phyloP scores from a whole-genome alignment of 163 green algal species.

The Prototheca stagnorum region DNA sequence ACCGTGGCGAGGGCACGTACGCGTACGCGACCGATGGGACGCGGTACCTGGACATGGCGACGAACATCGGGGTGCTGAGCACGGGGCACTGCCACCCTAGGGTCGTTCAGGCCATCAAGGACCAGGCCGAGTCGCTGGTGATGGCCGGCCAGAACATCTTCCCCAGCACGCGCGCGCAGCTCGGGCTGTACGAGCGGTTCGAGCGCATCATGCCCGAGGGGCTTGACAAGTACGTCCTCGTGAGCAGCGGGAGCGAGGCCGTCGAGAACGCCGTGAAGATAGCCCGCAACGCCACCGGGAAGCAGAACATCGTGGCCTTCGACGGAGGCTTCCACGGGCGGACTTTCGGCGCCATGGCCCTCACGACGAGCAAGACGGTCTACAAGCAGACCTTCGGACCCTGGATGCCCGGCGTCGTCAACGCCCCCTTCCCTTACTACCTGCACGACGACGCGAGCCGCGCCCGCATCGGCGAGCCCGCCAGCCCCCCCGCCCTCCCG shows the following conservation, averaged over 20 bases:
- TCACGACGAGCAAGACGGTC: slow-evolving; percentile 62
- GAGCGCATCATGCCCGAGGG: slow-evolving; percentile 33
- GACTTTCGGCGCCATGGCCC: slow-evolving; percentile 57
- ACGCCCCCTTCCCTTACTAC: slow-evolving; percentile 70
- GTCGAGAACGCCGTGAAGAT: slow-evolving; percentile 84
- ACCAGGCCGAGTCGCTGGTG: slow-evolving; percentile 50
- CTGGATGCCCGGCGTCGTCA: slow-evolving; percentile 38
- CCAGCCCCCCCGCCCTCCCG: neutral
- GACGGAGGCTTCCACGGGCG: slow-evolving; percentile 66
- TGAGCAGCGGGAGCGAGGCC: slow-evolving; percentile 61
- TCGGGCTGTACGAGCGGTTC: slow-evolving; percentile 41
- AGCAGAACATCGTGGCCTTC: slow-evolving; percentile 64
- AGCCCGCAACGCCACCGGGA: slow-evolving; percentile 43
- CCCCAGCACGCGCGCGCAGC: slow-evolving; percentile 11
- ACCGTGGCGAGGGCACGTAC: slow-evolving; percentile 39
- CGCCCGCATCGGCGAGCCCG: slow-evolving; percentile 16
- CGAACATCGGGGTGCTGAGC: slow-evolving; percentile 56
- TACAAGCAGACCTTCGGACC: slow-evolving; percentile 57
- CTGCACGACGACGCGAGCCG: slow-evolving; percentile 56
- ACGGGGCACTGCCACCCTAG: slow-evolving; percentile 71
- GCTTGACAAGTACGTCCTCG: slow-evolving; percentile 51
- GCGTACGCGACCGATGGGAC: slow-evolving; percentile 43
- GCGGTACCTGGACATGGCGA: slow-evolving; percentile 55
- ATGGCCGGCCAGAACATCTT: slow-evolving; percentile 76
- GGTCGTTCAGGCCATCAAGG: slow-evolving; percentile 50